phyloP scores from a whole-genome alignment of 768 basidiomycete species.

The Epithele typhae region DNA sequence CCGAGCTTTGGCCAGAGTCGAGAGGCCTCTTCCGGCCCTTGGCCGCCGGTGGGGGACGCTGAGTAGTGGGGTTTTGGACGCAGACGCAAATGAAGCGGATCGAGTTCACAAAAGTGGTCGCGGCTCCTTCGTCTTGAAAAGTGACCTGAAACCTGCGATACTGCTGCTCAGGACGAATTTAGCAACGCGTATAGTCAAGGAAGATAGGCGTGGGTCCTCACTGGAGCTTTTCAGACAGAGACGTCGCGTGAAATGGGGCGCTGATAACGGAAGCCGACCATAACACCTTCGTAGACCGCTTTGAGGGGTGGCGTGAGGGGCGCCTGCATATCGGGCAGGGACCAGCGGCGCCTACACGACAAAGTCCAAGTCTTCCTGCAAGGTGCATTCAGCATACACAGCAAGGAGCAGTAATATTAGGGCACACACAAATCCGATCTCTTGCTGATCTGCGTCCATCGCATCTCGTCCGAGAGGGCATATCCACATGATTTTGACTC shows the following conservation, averaged over 20 bases:
- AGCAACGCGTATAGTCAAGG: too few species aligned
- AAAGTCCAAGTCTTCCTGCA: constrained; percentile 75
- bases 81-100: constrained; percentile 73
- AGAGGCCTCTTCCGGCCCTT: too few species aligned
- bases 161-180: too few species aligned
- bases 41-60: too few species aligned
- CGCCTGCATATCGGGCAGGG: constrained; percentile 30
- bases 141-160: constrained; percentile 78
- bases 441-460: constrained; percentile 40
- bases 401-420: background rate
- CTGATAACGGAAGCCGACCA: constrained; percentile 74
- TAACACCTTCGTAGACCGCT: constrained; percentile 69
- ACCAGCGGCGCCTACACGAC: constrained; percentile 66
- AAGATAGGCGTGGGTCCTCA: constrained; percentile 25
- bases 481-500: constrained; percentile 62
- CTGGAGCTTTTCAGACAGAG: too few species aligned
- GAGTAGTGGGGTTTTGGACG: too few species aligned
- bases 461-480: constrained; percentile 36
- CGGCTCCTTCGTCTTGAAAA: constrained; percentile 46
- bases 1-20: too few species aligned
- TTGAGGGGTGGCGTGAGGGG: constrained; percentile 68
- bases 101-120: constrained; percentile 53
- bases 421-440: constrained; percentile 60
- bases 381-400: too few species aligned
- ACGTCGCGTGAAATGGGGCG: too few species aligned